phyloP scores from a whole-genome alignment of 1,139 yeast species.

The Suhomyces choctaworum region DNA sequence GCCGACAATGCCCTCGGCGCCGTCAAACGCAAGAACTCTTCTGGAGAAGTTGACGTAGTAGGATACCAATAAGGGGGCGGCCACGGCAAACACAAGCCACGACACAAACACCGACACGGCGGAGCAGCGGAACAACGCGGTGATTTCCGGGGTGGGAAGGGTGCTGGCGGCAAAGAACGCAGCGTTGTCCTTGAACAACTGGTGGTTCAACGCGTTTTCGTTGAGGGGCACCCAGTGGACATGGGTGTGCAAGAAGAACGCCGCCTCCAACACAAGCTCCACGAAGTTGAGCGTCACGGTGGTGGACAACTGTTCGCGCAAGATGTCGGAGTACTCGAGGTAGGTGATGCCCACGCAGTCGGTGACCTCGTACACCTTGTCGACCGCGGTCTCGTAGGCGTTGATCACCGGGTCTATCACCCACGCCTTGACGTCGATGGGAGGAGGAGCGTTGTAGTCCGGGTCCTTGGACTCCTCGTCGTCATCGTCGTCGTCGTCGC shows the following conservation, averaged over 20 bases:
- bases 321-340: conserved; percentile 42
- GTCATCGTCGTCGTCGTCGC: conserved; percentile 26
- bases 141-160: conserved; percentile 38
- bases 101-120: conserved; percentile 34
- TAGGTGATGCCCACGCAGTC: conserved; percentile 44
- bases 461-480: conserved; percentile 23
- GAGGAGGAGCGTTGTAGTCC: conserved; percentile 39
- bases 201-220: conserved; percentile 41
- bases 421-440: conserved; percentile 42
- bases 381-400: conserved; percentile 28
- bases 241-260: conserved; percentile 36
- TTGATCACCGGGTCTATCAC: conserved; percentile 42
- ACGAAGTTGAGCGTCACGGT: conserved; percentile 48
- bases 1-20: conserved; percentile 28
- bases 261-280: conserved; percentile 41
- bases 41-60: conserved; percentile 57
- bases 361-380: conserved; percentile 36
- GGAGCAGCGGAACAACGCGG: conserved; percentile 31
- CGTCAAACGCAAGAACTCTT: conserved; percentile 30
- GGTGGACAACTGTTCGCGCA: conserved; percentile 51
- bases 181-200: conserved; percentile 36
- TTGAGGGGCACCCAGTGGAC: conserved; percentile 42
- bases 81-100: conserved; percentile 45
- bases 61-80: conserved; percentile 47
- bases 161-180: conserved; percentile 28